Percentiles rank a stretch among this genome's conserved stretches.
Evolutionary conservation across 371 early-diverging fungal genomes (phyloP).

Genomic region (Mortierella sp.): DNA sequence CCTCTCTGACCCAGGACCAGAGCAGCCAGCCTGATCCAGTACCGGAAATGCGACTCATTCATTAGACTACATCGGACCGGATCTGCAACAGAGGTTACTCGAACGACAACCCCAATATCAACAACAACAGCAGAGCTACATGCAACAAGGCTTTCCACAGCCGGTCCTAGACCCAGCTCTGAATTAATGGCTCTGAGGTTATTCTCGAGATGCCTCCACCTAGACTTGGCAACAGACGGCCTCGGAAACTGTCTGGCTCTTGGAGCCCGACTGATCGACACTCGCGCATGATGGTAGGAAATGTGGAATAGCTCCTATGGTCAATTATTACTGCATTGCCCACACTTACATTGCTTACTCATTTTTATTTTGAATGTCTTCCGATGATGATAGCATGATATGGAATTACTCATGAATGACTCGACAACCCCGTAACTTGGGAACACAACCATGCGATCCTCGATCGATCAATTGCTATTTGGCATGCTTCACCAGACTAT

Average conservation of each 20-base stretch:
- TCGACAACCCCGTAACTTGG: background rate
- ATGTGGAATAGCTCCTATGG: background rate
- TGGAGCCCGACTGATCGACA: constrained; percentile 14
- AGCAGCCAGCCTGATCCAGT: no score
- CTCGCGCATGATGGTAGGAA: constrained; percentile 11
- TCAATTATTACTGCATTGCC: background rate
- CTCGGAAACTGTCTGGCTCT: background rate
- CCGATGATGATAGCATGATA: background rate
- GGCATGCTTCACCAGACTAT: background rate
- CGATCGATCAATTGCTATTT: background rate
- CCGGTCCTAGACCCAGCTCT: background rate
- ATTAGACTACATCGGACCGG: background rate
- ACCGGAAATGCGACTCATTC: background rate
- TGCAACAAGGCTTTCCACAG: background rate
- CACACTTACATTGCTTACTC: background rate
- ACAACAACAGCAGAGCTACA: background rate
- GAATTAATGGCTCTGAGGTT: background rate
- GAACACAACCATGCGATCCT: background rate
- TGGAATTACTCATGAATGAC: background rate
- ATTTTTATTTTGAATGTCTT: no score
- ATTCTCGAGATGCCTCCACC: constrained; percentile 16
- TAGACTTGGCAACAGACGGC: background rate
- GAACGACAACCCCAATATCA: background rate
- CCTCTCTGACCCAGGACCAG: no score
- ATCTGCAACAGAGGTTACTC: background rate